Conservation (phyloP, 306 rosid genomes). For the Prunus mira region DNA sequence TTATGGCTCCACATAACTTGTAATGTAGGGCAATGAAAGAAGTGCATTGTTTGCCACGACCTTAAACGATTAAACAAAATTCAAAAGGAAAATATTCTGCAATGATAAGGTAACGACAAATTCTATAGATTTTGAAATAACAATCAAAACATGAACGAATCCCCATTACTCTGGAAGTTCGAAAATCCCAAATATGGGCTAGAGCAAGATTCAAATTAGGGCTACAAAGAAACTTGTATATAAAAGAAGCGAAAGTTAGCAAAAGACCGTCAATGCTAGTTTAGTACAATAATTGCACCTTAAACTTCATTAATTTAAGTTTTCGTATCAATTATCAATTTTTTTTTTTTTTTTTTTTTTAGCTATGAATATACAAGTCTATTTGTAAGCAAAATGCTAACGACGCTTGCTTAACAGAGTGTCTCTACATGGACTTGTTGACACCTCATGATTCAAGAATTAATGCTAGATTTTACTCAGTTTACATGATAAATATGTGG, state of each 20-base stretch:
- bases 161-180: background rate
- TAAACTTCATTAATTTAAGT: background rate
- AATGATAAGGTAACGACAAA: background rate
- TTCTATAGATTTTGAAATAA: background rate
- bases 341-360: no score
- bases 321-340: background rate
- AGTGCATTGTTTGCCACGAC: no score
- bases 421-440: no score
- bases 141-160: background rate
- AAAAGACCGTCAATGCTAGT: no score
- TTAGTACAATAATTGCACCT: background rate
- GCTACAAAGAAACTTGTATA: background rate
- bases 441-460: no score
- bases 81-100: background rate
- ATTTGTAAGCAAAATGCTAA: no score
- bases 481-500: no score
- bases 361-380: no score
- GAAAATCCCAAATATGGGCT: background rate
- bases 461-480: no score
- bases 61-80: no score
- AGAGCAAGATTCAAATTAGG: background rate
- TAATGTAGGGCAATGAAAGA: background rate
- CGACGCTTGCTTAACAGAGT: no score
- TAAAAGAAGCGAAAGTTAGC: background rate
- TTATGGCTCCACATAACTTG: background rate